Percentiles rank a stretch among this genome's conserved stretches.
Evolutionary conservation across 257 asterid species (phyloP).

Genomic region (Primulina tabacum): DNA sequence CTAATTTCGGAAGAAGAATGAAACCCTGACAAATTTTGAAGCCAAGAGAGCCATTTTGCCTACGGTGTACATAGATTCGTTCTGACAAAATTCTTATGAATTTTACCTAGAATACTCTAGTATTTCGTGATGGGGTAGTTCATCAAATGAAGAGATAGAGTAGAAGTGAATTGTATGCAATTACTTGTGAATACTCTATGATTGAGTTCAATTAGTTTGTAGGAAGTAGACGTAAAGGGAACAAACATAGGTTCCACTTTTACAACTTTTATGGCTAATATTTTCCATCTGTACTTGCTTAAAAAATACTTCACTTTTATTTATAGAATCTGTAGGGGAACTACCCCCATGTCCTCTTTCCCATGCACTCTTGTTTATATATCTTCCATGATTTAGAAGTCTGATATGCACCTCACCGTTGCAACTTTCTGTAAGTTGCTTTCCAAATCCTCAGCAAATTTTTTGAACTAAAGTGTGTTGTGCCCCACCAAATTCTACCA

Average conservation of each 20-base stretch:
- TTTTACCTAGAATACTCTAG: conserved; percentile 24
- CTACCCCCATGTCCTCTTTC: too few species aligned
- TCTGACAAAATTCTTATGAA: conserved; percentile 14
- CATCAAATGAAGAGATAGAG: background rate
- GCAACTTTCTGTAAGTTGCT: too few species aligned
- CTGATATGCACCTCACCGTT: too few species aligned
- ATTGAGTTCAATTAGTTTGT: conserved; percentile 26
- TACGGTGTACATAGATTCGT: background rate
- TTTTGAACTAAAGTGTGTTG: too few species aligned
- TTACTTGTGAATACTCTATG: conserved; percentile 20
- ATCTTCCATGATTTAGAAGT: too few species aligned
- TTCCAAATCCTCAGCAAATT: too few species aligned
- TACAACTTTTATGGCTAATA: background rate
- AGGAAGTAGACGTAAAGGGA: conserved; percentile 8
- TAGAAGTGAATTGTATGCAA: background rate
- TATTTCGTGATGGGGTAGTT: conserved; percentile 20
- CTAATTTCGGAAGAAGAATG: conserved; percentile 37
- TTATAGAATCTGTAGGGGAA: too few species aligned
- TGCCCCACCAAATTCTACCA: too few species aligned
- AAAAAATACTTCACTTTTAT: too few species aligned
- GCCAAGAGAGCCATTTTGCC: conserved; percentile 12
- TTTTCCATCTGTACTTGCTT: too few species aligned
- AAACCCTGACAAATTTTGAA: conserved; percentile 33
- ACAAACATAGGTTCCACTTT: conserved; percentile 25
- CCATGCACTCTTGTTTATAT: too few species aligned